A percentile compares a stretch with the other conserved stretches of the same genome.
These are phyloP conservation scores for Strobilomyces dryophilus DNA, from an alignment of 768 basidiomycete species.

Conservation along the genomic window DNA sequence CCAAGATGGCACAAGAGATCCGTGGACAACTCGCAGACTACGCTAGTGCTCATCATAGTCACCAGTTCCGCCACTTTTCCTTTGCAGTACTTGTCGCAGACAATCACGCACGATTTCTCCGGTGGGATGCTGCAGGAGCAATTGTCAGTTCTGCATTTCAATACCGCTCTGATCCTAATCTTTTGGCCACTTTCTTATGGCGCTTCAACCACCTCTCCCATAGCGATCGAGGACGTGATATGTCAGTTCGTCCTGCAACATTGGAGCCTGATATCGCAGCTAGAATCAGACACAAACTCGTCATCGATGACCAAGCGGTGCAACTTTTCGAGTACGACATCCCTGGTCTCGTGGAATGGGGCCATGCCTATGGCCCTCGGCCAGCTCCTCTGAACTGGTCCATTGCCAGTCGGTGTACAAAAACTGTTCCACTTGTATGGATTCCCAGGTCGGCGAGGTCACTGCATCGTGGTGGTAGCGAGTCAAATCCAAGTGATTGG, in stretches of 20 bases:
- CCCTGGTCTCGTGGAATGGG: background rate
- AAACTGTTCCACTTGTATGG: background rate
- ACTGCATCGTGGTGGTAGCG: background rate
- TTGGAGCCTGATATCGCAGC: background rate
- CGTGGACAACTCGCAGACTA: conserved; percentile 26
- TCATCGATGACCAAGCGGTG: background rate
- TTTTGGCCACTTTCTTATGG: background rate
- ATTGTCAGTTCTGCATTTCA: background rate
- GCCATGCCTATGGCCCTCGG: conserved; percentile 1
- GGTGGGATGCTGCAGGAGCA: conserved; percentile 29
- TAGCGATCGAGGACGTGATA: background rate
- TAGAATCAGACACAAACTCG: background rate
- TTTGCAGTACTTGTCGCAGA: conserved; percentile 30
- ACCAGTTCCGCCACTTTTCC: conserved; percentile 30
- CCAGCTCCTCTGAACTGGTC: background rate
- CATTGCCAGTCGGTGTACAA: background rate
- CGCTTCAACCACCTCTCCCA: background rate
- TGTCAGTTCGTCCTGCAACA: background rate
- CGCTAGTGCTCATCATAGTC: conserved; percentile 15
- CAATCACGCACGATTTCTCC: conserved; percentile 26
- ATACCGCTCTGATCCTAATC: background rate
- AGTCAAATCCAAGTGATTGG: background rate
- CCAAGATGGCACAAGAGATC: no score
- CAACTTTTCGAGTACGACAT: background rate
- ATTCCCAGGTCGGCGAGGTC: background rate